A percentile compares a stretch with the other conserved stretches of the same genome.
Conservation (phyloP, 2,329 filamentous ascomycete species). For the Mycogone perniciosa region DNA sequence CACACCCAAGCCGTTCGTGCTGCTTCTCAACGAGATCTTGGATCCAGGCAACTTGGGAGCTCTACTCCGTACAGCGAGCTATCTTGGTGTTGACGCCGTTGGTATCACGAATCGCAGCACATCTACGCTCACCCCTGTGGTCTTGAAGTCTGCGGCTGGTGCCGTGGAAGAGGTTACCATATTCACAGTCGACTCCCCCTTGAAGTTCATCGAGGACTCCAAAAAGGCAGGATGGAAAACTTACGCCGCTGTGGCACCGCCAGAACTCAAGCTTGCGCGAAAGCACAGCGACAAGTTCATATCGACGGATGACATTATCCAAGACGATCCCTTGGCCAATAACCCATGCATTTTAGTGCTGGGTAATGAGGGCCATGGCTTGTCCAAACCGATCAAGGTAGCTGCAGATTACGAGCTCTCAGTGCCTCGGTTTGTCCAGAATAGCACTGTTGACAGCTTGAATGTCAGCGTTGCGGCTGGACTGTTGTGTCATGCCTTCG, state of each 20-base stretch:
- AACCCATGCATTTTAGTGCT: constrained; percentile 74
- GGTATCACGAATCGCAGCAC: constrained; percentile 68
- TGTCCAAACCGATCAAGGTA: constrained; percentile 57
- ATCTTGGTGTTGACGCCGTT: constrained; percentile 82
- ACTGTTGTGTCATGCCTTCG: constrained; percentile 65
- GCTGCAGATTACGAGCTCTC: constrained; percentile 60
- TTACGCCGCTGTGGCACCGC: constrained; percentile 64
- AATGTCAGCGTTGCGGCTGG: constrained; percentile 89
- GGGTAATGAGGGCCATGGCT: constrained; percentile 72
- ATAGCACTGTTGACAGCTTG: constrained; percentile 70
- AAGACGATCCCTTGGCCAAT: constrained; percentile 45
- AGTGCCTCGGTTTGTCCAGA: constrained; percentile 52
- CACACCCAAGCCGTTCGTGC: constrained; percentile 57
- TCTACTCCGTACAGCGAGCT: constrained; percentile 81
- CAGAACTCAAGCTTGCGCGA: constrained; percentile 27
- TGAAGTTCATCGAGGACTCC: constrained; percentile 63
- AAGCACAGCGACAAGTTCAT: constrained; percentile 38
- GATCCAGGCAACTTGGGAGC: constrained; percentile 89
- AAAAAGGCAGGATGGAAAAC: constrained; percentile 71
- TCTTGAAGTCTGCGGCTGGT: constrained; percentile 82
- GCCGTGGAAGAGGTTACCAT: constrained; percentile 75
- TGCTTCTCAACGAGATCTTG: constrained; percentile 68
- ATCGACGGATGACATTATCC: constrained; percentile 44
- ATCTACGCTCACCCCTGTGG: constrained; percentile 67
- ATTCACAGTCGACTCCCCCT: constrained; percentile 61